Conservation (phyloP, 805 yeast species). For the Monosporozyma siamensis region DNA sequence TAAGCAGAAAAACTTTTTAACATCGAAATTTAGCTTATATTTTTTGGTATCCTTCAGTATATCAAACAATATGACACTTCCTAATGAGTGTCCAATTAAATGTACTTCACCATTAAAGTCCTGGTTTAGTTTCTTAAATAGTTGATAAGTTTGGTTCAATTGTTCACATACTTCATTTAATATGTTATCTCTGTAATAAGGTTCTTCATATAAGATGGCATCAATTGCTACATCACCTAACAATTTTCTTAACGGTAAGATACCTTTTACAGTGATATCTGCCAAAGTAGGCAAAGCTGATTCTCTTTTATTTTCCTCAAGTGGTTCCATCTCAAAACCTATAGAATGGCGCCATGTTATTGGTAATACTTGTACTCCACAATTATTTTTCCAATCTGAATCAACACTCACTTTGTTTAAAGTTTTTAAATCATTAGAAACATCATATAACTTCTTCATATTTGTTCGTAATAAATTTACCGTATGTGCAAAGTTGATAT, state of each 20-base stretch:
- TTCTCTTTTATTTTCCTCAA: constrained; percentile 34
- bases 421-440: constrained; percentile 34
- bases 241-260: constrained; percentile 63
- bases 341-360: constrained; percentile 83
- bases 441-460: constrained; percentile 41
- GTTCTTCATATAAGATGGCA: constrained; percentile 70
- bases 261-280: constrained; percentile 70
- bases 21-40: constrained; percentile 51
- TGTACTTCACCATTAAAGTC: constrained; percentile 73
- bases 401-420: constrained; percentile 36
- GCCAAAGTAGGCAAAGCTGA: constrained; percentile 49
- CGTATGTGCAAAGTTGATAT: constrained; percentile 80
- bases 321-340: constrained; percentile 43
- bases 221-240: constrained; percentile 85
- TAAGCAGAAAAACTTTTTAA: constrained; percentile 64
- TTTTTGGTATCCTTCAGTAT: constrained; percentile 45
- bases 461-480: constrained; percentile 55
- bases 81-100: constrained; percentile 83
- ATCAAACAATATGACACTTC: constrained; percentile 78
- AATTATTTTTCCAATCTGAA: constrained; percentile 39
- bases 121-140: constrained; percentile 57
- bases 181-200: constrained; percentile 53
- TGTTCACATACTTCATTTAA: constrained; percentile 50
- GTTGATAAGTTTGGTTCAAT: constrained; percentile 51
- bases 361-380: constrained; percentile 76